Conservation (phyloP, 345 rosid genomes). For the Stellera chamaejasme region DNA sequence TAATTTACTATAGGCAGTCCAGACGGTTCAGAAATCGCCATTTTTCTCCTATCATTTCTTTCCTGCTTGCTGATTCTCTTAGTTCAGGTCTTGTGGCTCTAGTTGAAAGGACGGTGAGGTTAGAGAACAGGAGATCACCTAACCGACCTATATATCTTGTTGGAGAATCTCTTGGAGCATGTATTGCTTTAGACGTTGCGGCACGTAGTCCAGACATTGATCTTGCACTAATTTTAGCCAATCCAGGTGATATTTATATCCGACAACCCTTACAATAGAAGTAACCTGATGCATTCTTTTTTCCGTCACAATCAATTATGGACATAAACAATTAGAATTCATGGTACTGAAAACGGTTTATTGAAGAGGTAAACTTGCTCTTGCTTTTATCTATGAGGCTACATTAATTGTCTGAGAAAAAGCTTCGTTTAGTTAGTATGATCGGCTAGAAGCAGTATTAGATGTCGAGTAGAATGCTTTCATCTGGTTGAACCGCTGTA, state of each 20-base stretch:
- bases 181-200: constrained; percentile 60
- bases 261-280: not conserved
- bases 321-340: too few species aligned
- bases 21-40: too few species aligned
- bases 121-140: constrained; percentile 30
- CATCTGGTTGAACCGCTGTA: not conserved
- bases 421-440: too few species aligned
- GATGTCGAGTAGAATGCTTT: too few species aligned
- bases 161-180: constrained; percentile 57
- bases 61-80: not conserved
- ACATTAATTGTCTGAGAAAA: too few species aligned
- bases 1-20: not conserved
- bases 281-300: too few species aligned
- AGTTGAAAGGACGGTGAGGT: constrained; percentile 38
- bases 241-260: constrained; percentile 38
- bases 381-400: too few species aligned
- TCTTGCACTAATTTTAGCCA: constrained; percentile 45
- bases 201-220: constrained; percentile 48
- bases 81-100: constrained; percentile 41
- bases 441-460: too few species aligned
- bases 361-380: too few species aligned
- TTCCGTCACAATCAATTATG: too few species aligned
- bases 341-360: too few species aligned
- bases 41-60: not conserved
- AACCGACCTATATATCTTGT: constrained; percentile 51